Evolutionary conservation across 2,329 filamentous ascomycete species (phyloP).

Genomic region (Stachybotrys chlorohalonatus): DNA sequence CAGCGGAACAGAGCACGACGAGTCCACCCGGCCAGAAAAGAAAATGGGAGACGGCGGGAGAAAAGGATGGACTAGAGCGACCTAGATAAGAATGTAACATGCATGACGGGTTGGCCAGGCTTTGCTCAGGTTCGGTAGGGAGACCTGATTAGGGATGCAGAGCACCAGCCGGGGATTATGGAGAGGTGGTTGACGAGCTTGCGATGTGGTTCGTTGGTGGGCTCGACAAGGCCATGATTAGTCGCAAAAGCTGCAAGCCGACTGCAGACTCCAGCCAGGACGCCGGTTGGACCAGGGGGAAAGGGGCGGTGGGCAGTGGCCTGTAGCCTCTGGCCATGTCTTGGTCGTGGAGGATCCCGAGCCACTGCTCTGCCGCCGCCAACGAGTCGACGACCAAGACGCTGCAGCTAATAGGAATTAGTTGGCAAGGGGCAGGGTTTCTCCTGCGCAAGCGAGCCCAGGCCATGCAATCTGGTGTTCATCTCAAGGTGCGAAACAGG

Average conservation of each 20-base stretch:
- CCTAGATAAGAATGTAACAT: not conserved
- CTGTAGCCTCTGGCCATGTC: not conserved
- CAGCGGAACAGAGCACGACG: not conserved
- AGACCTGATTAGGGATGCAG: not conserved
- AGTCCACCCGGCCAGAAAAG: not conserved
- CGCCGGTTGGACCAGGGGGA: not conserved
- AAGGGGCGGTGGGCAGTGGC: not conserved
- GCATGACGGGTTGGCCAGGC: not conserved
- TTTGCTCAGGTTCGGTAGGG: not conserved
- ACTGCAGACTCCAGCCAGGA: not conserved
- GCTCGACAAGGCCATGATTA: not conserved
- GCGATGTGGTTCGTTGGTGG: not conserved
- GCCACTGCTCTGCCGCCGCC: conserved; percentile 17
- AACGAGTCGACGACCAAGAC: conserved; percentile 5
- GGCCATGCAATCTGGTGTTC: conserved; percentile 1
- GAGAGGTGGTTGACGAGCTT: not conserved
- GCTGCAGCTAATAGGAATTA: conserved; percentile 22
- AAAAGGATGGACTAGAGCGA: not conserved
- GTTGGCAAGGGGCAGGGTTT: conserved; percentile 16
- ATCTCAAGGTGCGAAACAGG: conserved; percentile 5
- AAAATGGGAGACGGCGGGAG: not conserved
- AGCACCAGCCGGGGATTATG: not conserved
- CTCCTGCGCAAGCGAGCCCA: conserved; percentile 15
- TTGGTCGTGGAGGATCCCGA: conserved; percentile 6
- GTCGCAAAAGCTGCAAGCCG: not conserved